Evolutionary conservation across 202 grass and related monocot species (phyloP).

Genomic region (Brachypodium distachyon): DNA sequence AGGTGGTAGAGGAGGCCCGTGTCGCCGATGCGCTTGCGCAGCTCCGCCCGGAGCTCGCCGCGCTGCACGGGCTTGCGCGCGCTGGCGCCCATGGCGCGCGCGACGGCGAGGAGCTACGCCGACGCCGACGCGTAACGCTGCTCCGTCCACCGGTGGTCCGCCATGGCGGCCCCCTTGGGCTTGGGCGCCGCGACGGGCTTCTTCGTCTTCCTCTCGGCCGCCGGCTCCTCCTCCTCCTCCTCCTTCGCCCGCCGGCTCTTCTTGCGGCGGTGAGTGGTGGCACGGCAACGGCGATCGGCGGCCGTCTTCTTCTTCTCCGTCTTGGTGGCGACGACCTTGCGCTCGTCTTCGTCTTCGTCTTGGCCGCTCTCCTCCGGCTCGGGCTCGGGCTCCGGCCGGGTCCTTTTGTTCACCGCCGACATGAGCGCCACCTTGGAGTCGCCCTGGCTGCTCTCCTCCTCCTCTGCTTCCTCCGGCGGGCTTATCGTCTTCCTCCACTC

Average conservation of each 20-base stretch:
- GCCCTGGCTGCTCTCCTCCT: background rate
- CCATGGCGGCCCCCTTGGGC: background rate
- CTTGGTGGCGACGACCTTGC: too few species aligned
- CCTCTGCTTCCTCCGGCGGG: background rate
- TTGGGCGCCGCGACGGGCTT: background rate
- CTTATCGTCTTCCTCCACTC: background rate
- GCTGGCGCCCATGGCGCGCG: conserved; percentile 29
- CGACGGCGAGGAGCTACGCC: conserved; percentile 33
- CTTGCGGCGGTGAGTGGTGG: background rate
- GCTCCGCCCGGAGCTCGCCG: conserved; percentile 35
- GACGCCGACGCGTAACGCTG: conserved; percentile 42
- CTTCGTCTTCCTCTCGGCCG: background rate
- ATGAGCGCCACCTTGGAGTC: background rate
- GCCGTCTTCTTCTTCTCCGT: background rate
- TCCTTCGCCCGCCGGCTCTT: background rate
- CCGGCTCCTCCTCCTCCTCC: background rate
- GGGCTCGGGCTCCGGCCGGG: background rate
- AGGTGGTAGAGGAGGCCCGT: conserved; percentile 82
- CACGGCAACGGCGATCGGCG: background rate
- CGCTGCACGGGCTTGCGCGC: conserved; percentile 23
- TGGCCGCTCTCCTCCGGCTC: background rate
- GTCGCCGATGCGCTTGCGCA: conserved; percentile 58
- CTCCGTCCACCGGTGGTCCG: conserved; percentile 41
- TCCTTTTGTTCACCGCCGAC: background rate
- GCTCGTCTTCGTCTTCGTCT: background rate